phyloP scores from a whole-genome alignment of 2,329 filamentous ascomycete genomes.

The Colletotrichum chrysophilum region DNA sequence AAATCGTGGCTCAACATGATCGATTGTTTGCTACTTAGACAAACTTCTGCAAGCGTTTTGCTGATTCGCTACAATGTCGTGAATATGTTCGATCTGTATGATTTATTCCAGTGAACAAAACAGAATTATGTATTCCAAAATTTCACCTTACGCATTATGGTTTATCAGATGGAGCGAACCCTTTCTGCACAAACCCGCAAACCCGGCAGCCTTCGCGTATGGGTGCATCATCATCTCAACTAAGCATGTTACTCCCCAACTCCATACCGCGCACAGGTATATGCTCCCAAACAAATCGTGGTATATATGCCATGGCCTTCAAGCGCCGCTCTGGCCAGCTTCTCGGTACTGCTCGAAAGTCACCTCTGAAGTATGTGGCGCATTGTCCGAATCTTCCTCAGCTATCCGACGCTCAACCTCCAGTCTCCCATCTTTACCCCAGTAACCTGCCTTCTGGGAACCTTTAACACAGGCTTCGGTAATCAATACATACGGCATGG shows the following conservation, averaged over 20 bases:
- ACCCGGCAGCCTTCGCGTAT: not conserved
- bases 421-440: constrained; percentile 73
- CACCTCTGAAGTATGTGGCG: constrained; percentile 17
- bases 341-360: constrained; percentile 49
- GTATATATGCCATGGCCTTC: constrained; percentile 12
- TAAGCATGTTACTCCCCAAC: not conserved
- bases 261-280: not conserved
- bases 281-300: not conserved
- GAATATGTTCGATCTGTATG: not conserved
- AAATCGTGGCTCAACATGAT: not conserved
- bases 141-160: not conserved
- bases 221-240: not conserved
- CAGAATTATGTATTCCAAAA: not conserved
- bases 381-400: constrained; percentile 58
- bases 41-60: not conserved
- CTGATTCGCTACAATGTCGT: not conserved
- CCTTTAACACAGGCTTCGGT: constrained; percentile 73
- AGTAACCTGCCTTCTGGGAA: constrained; percentile 63
- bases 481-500: constrained; percentile 76
- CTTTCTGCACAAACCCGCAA: not conserved
- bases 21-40: too few relatives aligned
- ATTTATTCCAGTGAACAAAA: not conserved
- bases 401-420: constrained; percentile 72
- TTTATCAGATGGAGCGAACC: not conserved
- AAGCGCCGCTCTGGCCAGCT: constrained; percentile 54